Evolutionary conservation across 768 basidiomycete species (phyloP), one percentile per base, ranked within the genome.

Genomic region (Russula sp.): DNA sequence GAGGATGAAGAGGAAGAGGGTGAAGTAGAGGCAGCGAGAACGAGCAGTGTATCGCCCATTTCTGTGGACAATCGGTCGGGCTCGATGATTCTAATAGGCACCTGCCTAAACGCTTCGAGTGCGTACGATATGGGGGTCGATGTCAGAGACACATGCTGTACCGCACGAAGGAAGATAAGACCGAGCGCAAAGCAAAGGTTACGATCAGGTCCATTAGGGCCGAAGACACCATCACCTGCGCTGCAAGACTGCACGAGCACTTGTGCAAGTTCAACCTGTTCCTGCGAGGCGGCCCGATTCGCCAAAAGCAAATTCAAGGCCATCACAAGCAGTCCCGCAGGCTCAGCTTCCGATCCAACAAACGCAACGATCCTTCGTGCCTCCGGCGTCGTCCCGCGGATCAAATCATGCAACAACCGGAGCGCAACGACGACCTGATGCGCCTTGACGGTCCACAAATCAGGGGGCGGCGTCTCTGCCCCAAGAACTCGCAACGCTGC

Each of bases 361-460:
- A 77, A 75, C 9, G 69, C 72, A 26, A 79, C 67, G 55, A 77
- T 62, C 38, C 61, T 49, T n/a, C 79, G 83, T 83, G 86, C 16
- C 46, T 72, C 66, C 1, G 70, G 67, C 1, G 81, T 78, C 0
- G 79, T 71, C 3, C 77, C 72, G 3, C 73, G 72, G 51, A 81
- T 68, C 16, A 88, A 73, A 9, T 80, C 77, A 49, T 77, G 71
- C 18, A 86, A 63, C 57, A 88, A 77, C 38, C 79, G 78, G 34
- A 90, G 73, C 34, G 77, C 76, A 5, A 82, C 71, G 30, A 77
- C 78, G 42, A 84, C 75, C 61, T 84, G 82, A 61, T 84, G 78
- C 80, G 80, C 36, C 78, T 69, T 63, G 84, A 67, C 2, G 73
- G 65, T 13, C 73, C 75, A 53, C 24, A 65, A 24, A 34, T 61